Evolutionary conservation across 2,329 filamentous ascomycete genomes (phyloP), one percentile per base, ranked within the genome.

Genomic region (Sphaerulina populicola): DNA sequence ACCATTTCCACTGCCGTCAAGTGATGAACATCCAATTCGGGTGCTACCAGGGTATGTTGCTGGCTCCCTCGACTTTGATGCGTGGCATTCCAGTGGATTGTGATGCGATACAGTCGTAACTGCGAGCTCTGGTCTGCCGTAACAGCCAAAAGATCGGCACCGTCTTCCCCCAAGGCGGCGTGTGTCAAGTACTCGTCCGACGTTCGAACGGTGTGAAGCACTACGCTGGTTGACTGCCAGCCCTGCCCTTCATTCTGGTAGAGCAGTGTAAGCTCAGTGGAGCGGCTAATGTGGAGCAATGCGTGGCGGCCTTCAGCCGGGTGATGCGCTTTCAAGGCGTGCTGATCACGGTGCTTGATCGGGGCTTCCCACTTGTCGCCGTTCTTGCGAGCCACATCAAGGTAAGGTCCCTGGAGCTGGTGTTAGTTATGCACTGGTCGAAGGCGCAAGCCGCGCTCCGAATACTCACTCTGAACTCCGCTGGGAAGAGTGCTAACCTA

Each of bases 181-280:
- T 94, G 88, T 0, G 87, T 88, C 45, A 91, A 77, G n/a, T 87
- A 68, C 57, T 88, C 84, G 56, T 88, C 57, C n/a, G 53, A 60
- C 4, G 57, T 53, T 39, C 52, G 57, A 31, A 55, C 55, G 11
- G 49, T 55, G 48, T 62, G 63, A 82, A 0, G 84, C 82, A 31
- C 82, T 82, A 27, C 81, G 77, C 51, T 88, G 76, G 55, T 81
- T 83, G 64, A 90, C 86, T 33, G 53, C 70, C 88, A 83, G 60
- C 80, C 80, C 50, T 75, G 78, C 65, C 82, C 88, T 39, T 80
- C 82, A 57, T 90, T 86, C 37, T 86, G 80, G 71, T 84, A 95
- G 44, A 90, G 77, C 62, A 96, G 74, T 61, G 83, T 85, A 49
- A 96, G 73, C 43, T 80, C 71, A 6, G 87, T 88, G 59, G 82